Evolutionary conservation across 2,329 filamentous ascomycete genomes (phyloP).

Genomic region (Aspergillus novoparasiticus): DNA sequence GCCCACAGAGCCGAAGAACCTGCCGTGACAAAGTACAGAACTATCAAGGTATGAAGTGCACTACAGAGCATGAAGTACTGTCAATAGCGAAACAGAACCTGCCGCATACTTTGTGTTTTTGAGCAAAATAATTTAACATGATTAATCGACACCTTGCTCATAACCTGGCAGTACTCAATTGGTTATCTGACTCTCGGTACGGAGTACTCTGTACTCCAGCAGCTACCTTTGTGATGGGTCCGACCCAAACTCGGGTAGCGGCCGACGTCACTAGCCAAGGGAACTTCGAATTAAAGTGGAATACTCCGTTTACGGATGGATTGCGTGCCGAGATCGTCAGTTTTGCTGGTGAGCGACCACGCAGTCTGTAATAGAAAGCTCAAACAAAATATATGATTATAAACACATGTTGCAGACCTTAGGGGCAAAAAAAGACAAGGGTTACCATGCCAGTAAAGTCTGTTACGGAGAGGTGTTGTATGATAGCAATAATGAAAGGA

Average conservation of each 20-base stretch:
- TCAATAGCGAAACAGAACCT: neutral
- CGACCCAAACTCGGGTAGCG: slow-evolving; percentile 16
- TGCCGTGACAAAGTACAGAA: neutral
- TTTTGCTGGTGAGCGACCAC: neutral
- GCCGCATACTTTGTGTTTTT: neutral
- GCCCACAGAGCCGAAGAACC: neutral
- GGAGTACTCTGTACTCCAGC: neutral
- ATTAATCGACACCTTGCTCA: neutral
- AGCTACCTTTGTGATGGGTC: neutral
- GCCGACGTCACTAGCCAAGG: slow-evolving; percentile 35
- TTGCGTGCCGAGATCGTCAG: slow-evolving; percentile 17
- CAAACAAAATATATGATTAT: neutral
- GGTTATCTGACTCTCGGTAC: slow-evolving; percentile 1
- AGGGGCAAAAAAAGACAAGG: neutral
- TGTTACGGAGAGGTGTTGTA: neutral
- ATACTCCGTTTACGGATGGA: slow-evolving; percentile 18
- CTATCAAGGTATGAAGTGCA: neutral
- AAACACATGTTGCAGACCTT: neutral
- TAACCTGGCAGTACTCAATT: neutral
- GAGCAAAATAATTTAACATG: neutral
- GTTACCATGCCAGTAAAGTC: neutral
- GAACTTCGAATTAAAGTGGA: neutral
- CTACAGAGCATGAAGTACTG: neutral
- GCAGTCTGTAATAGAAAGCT: neutral
- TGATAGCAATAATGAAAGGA: neutral